Conservation (phyloP, 441 rosid species). For the Rhodomyrtus psidioides region DNA sequence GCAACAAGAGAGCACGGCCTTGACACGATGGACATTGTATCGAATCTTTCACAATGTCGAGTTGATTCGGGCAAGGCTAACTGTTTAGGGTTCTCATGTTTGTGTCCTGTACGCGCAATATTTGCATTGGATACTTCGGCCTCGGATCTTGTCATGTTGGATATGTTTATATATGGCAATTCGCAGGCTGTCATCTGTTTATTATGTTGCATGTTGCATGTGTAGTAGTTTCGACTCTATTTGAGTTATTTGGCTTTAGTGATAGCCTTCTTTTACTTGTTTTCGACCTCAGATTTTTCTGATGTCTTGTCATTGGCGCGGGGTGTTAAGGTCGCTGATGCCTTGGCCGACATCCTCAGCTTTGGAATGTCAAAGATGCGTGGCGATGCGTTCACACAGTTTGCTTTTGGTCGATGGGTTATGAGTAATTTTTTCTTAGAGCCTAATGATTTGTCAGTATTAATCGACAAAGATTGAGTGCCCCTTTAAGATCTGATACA, state of each 20-base stretch:
- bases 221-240: background rate
- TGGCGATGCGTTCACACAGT: background rate
- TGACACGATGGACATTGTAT: background rate
- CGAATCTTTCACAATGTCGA: background rate
- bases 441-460: background rate
- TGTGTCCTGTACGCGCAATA: background rate
- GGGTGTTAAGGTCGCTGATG: background rate
- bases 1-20: slow-evolving; percentile 7
- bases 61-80: background rate
- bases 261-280: background rate
- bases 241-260: background rate
- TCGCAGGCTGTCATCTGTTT: slow-evolving; percentile 2
- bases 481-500: background rate
- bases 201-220: background rate
- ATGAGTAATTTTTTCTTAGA: too few relatives aligned
- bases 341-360: background rate
- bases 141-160: slow-evolving; percentile 17
- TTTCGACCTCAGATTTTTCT: background rate
- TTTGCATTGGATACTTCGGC: slow-evolving; percentile 14
- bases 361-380: background rate
- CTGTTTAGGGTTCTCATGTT: background rate
- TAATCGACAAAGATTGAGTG: background rate
- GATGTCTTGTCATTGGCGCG: background rate
- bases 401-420: background rate
- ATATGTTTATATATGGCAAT: slow-evolving; percentile 16